Evolutionary conservation across 805 yeast genomes (phyloP).

Genomic region (Wickerhamomyces silvicola): DNA sequence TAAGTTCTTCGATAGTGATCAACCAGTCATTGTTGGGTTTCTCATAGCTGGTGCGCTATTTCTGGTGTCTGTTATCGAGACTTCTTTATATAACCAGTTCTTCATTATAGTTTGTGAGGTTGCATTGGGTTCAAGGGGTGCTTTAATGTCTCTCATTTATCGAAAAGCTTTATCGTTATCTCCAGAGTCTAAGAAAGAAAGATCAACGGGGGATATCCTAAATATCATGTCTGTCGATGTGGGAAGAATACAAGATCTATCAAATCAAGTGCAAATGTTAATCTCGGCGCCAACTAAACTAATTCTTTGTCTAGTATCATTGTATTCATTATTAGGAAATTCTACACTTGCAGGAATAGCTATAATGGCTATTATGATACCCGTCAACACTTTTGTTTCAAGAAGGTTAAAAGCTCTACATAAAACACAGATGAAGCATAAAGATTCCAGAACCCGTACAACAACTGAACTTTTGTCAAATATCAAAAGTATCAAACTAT

Average conservation of each 20-base stretch:
- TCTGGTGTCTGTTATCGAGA: slow-evolving; percentile 49
- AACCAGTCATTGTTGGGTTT: slow-evolving; percentile 39
- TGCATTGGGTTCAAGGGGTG: slow-evolving; percentile 59
- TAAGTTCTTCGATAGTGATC: slow-evolving; percentile 44
- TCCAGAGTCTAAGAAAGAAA: slow-evolving; percentile 50
- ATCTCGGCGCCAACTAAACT: slow-evolving; percentile 56
- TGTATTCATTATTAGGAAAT: slow-evolving; percentile 50
- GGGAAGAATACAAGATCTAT: slow-evolving; percentile 51
- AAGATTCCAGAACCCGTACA: slow-evolving; percentile 52
- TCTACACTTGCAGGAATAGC: slow-evolving; percentile 54
- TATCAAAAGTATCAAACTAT: slow-evolving; percentile 59
- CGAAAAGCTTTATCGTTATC: slow-evolving; percentile 67
- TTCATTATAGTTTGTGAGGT: slow-evolving; percentile 51
- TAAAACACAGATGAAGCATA: slow-evolving; percentile 53
- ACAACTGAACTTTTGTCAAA: slow-evolving; percentile 55
- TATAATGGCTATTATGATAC: slow-evolving; percentile 49
- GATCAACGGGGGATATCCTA: slow-evolving; percentile 73
- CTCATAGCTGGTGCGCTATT: slow-evolving; percentile 62
- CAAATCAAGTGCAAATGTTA: slow-evolving; percentile 46
- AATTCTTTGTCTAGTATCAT: slow-evolving; percentile 44
- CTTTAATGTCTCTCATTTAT: slow-evolving; percentile 62
- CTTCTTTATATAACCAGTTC: slow-evolving; percentile 64
- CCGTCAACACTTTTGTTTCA: slow-evolving; percentile 45
- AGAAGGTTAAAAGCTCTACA: slow-evolving; percentile 38
- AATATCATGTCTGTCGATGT: slow-evolving; percentile 78